Evolutionary conservation across 129 eudicot species (phyloP), one percentile per base, ranked within the genome.

Genomic region (Chrysanthemum lavandulifolium): DNA sequence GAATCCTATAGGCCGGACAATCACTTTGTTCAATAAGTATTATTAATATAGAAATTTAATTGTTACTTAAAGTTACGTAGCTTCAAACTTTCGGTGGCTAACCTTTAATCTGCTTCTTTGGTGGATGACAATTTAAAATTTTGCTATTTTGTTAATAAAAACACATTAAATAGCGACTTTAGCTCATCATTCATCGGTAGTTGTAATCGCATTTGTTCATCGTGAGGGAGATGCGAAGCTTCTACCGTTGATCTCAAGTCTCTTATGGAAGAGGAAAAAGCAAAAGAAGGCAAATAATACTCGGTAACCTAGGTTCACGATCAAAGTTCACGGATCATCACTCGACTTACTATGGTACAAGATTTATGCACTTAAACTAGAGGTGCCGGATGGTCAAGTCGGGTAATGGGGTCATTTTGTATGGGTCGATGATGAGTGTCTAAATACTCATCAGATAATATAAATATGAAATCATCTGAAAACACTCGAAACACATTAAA

Each of bases 261-360:
- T 67, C 73, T 94, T 47, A 90, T 88, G 84, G 86, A 94, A 76
- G 97, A 94, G 80, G 98, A 90, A 84, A 83, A 75, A 69, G 92
- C 83, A 61, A 90, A 77, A 86, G 84, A 78, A 90, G 86, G 78
- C 84, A 79, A 55, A 65, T 62, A 48, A 90, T 91, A 71, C 73
- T 84, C 47, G 84, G 68, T 73, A 77, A 81, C 54, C 48, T 77
- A 72, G 86, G 79, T 72, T 75, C 82, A 69, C 81, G 80, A 81
- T 82, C 96, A 48, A 84, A 86, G 68, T 88, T 81, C 16, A 84
- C 15, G 96, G 97, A 80, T 77, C 97, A 54, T 94, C 75, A 88
- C 96, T 65, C 85, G 91, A 25, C 64, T 90, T 61, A 79, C 93
- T 33, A 70, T 94, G 96, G 99, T 94, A 90, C 56, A 54, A 80